A percentile compares a stretch with the other conserved stretches of the same genome.
These are phyloP conservation scores for Diversispora eburnea DNA, from an alignment of 192 early-diverging fungal species.

Conservation along the genomic window DNA sequence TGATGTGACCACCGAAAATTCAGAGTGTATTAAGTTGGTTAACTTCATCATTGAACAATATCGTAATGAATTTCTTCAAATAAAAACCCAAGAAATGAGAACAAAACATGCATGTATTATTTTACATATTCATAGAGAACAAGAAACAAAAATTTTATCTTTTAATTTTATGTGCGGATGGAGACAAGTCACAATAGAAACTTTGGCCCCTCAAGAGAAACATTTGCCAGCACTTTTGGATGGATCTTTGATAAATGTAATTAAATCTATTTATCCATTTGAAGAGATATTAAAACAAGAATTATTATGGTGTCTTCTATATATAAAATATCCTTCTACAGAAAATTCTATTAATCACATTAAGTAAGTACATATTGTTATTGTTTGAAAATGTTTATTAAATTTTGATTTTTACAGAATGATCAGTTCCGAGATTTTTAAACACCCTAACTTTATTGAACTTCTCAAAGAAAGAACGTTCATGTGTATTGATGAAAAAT, in stretches of 20 bases:
- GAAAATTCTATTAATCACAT: constrained; percentile 15
- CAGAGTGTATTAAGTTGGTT: constrained; percentile 15
- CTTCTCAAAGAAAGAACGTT: neutral
- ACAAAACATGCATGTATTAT: constrained; percentile 25
- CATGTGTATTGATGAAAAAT: constrained; percentile 3
- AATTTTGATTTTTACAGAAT: neutral
- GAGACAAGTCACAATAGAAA: constrained; percentile 26
- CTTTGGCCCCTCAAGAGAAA: constrained; percentile 14
- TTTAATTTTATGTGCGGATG: constrained; percentile 6
- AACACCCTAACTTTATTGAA: neutral
- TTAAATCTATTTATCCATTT: constrained; percentile 14
- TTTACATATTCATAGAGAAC: constrained; percentile 21
- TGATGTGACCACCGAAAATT: neutral
- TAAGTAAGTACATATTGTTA: neutral
- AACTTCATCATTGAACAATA: constrained; percentile 18
- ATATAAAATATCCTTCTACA: constrained; percentile 9
- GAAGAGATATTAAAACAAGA: constrained; percentile 16
- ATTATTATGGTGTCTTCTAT: constrained; percentile 1
- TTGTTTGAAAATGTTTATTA: neutral
- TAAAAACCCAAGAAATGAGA: neutral
- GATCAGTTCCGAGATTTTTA: neutral
- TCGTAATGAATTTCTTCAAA: constrained; percentile 10
- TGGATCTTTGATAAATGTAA: neutral
- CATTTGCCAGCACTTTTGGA: constrained; percentile 8
- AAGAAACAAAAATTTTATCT: neutral